Base-by-base conservation (phyloP, 2,329 filamentous ascomycete species). In the Neofusicoccum ribis region DNA sequence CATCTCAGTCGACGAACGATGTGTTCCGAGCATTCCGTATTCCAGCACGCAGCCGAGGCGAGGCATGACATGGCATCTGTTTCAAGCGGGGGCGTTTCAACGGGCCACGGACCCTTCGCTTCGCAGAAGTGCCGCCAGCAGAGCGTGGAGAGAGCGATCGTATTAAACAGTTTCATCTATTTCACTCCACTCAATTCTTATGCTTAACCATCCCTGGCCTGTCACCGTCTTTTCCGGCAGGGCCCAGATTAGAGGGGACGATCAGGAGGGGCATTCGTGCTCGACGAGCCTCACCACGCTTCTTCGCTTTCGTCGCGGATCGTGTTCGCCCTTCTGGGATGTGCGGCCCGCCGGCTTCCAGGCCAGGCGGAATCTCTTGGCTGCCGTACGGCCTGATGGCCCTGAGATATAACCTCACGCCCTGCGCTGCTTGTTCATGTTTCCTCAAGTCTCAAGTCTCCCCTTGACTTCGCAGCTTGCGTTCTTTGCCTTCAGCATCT, bases 31-130 rank as follows among this genome's bases (percentile, higher is more conserved):
- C 39, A 44, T 44, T 4, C 54, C 39, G 54, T 44, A 44, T 44
- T 23, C 41, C 7, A 46, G 54, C 54, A 44, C 23, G 54, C 23
- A 44, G 54, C 39, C 52, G 51, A 54, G 51, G 36, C 23, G 39
- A 17, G 44, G 50, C 50, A 39, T 52, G 50, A 52, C 50, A 12
- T 52, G 31, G 31, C 8, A 12, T 7, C n/a, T 54, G 54, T 59
- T 59, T 58, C 54, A 58, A 44, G 54, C 39, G 39, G 54, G 54
- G 54, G 39, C 39, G 54, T 58, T 58, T 59, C 54, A 59, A 59
- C 54, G 3, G 37, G 39, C 27, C 39, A 59, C 54, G 56, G 41
- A 11, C 56, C 56, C 52, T 47, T 60, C 56, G 56, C 56, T 47
- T 60, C 56, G 56, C 43, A 37, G 23, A 15, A 7, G 31, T 6